A percentile compares a stretch with the other conserved stretches of the same genome.
These are phyloP conservation scores for button mushroom (Agaricus bisporus) DNA, from an alignment of 768 basidiomycete genomes.

Conservation along the genomic window DNA sequence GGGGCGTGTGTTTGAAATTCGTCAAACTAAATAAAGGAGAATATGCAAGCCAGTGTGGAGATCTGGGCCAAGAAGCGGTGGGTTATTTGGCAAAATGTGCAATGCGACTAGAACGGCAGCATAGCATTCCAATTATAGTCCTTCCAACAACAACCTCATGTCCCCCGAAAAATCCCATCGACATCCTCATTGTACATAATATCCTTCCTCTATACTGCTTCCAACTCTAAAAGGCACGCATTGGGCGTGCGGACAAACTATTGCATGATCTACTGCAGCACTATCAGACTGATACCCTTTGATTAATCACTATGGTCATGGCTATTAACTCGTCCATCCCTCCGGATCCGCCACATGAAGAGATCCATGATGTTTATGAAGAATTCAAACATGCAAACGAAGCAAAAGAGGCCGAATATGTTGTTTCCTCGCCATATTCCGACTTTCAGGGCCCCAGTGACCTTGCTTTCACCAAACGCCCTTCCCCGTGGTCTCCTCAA, in stretches of 20 bases:
- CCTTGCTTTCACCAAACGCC: background rate
- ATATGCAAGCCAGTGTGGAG: too few relatives aligned
- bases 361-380: constrained; percentile 52
- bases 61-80: background rate
- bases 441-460: background rate
- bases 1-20: too few relatives aligned
- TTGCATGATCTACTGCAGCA: background rate
- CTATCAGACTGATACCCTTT: background rate
- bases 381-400: constrained; percentile 29
- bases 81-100: background rate
- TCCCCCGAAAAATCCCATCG: background rate
- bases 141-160: background rate
- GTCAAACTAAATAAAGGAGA: background rate
- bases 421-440: background rate
- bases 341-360: constrained; percentile 38
- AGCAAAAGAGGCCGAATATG: constrained; percentile 18
- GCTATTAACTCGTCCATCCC: background rate
- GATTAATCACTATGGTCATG: constrained; percentile 2
- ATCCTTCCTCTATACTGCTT: background rate
- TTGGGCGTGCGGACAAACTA: background rate
- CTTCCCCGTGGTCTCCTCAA: background rate
- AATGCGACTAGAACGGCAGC: background rate
- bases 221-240: background rate
- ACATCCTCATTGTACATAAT: background rate
- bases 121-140: constrained; percentile 4